Percentiles rank a stretch among this genome's conserved stretches.
Conservation (phyloP, 352 stramenopile species). For the Phytophthora parvispora region DNA sequence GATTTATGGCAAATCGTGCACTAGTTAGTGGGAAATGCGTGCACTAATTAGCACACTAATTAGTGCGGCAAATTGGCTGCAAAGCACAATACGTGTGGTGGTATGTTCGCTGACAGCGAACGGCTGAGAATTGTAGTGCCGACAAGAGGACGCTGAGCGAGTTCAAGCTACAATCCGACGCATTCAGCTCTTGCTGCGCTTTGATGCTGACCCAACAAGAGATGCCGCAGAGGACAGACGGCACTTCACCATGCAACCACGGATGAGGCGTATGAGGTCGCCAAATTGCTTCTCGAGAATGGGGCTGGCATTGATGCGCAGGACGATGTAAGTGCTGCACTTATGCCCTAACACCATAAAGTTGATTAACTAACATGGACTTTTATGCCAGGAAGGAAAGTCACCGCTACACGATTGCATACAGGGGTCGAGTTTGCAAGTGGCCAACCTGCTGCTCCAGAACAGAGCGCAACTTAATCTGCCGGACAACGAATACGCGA, state of each 20-base stretch:
- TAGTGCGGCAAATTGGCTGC: too few relatives aligned
- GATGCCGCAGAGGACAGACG: constrained; percentile 14
- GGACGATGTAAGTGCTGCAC: constrained; percentile 8
- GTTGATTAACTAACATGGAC: neutral
- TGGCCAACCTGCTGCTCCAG: constrained; percentile 20
- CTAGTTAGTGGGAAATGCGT: too few relatives aligned
- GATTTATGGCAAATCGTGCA: too few relatives aligned
- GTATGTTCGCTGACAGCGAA: too few relatives aligned
- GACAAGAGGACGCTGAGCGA: constrained; percentile 20
- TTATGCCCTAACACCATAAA: neutral
- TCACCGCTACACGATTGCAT: constrained; percentile 23
- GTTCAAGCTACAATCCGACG: neutral
- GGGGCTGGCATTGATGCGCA: neutral
- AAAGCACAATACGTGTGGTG: too few relatives aligned
- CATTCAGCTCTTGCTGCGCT: neutral
- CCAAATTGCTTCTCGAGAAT: constrained; percentile 10
- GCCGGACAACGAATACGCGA: constrained; percentile 2
- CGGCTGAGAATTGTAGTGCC: too few relatives aligned
- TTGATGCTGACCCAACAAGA: constrained; percentile 4
- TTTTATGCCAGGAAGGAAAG: constrained; percentile 12
- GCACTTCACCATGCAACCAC: constrained; percentile 15
- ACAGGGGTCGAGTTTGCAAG: constrained; percentile 19
- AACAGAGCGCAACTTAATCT: constrained; percentile 14
- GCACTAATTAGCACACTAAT: too few relatives aligned
- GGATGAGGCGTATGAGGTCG: constrained; percentile 15